These are phyloP conservation scores for Bipolaris zeicola DNA, from an alignment of 2,329 filamentous ascomycete genomes.

Conservation along the genomic window DNA sequence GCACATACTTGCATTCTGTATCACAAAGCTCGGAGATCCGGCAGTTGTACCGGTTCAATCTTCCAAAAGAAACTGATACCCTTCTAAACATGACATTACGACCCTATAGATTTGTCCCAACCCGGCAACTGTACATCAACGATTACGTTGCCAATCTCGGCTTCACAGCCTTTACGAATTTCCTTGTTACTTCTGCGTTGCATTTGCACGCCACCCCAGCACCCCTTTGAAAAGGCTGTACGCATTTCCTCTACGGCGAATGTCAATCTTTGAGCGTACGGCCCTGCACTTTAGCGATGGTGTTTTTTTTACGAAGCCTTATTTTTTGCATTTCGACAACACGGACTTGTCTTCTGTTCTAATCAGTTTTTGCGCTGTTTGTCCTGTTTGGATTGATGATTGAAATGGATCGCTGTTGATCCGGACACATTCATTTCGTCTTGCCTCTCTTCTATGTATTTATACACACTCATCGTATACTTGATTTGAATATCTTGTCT, in stretches of 20 bases:
- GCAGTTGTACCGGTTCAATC: slow-evolving; percentile 26
- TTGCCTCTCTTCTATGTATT: slow-evolving; percentile 14
- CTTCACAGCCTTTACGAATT: slow-evolving; percentile 36
- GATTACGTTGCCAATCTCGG: slow-evolving; percentile 14
- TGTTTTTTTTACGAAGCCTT: slow-evolving; percentile 11
- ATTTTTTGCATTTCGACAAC: not conserved
- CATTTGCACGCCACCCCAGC: slow-evolving; percentile 7
- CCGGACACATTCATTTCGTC: slow-evolving; percentile 11
- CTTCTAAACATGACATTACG: slow-evolving; percentile 46
- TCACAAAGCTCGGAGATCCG: slow-evolving; percentile 21
- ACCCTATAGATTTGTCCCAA: slow-evolving; percentile 40
- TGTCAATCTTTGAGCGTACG: slow-evolving; percentile 5
- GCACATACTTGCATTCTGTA: slow-evolving; percentile 24
- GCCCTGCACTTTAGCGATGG: slow-evolving; percentile 8
- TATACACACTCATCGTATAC: slow-evolving; percentile 9
- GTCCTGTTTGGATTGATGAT: not conserved
- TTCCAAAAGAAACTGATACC: slow-evolving; percentile 44
- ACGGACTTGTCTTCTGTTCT: slow-evolving; percentile 10
- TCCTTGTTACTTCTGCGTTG: slow-evolving; percentile 17
- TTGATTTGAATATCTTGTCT: slow-evolving; percentile 1
- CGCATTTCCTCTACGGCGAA: slow-evolving; percentile 1
- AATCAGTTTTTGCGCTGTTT: not conserved
- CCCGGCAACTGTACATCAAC: slow-evolving; percentile 15
- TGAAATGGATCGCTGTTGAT: slow-evolving; percentile 9
- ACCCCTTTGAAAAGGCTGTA: slow-evolving; percentile 1